Evolutionary conservation across 2,329 filamentous ascomycete species (phyloP).

Genomic region (Fusarium poae): DNA sequence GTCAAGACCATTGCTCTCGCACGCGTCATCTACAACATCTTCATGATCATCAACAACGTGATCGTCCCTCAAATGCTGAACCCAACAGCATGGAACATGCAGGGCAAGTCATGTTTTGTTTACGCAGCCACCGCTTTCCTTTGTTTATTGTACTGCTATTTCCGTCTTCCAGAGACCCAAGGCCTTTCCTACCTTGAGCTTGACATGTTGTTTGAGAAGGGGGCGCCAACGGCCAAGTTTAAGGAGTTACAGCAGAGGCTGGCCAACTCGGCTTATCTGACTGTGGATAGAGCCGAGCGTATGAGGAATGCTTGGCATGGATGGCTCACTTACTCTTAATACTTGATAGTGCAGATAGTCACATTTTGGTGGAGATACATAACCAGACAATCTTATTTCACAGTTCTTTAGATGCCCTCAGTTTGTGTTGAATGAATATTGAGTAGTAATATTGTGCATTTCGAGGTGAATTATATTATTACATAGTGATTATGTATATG

Average conservation of each 20-base stretch:
- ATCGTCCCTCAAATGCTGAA: slow-evolving; percentile 47
- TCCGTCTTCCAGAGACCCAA: slow-evolving; percentile 47
- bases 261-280: slow-evolving; percentile 38
- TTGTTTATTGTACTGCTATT: slow-evolving; percentile 46
- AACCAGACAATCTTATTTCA: background rate
- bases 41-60: slow-evolving; percentile 44
- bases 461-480: background rate
- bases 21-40: slow-evolving; percentile 44
- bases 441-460: fast-evolving
- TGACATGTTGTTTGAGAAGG: slow-evolving; percentile 48
- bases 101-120: slow-evolving; percentile 46
- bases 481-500: background rate
- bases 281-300: slow-evolving; percentile 32
- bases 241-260: slow-evolving; percentile 33
- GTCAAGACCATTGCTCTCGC: slow-evolving; percentile 57
- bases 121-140: slow-evolving; percentile 35
- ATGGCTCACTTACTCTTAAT: slow-evolving; percentile 43
- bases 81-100: slow-evolving; percentile 44
- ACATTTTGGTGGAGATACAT: fast-evolving
- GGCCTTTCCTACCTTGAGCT: slow-evolving; percentile 46
- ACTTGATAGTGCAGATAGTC: background rate
- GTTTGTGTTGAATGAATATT: fast-evolving
- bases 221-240: slow-evolving; percentile 51
- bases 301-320: slow-evolving; percentile 47
- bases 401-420: fast-evolving